Evolutionary conservation across 306 rosid genomes (phyloP).

Genomic region (Cucurbita maxima): DNA sequence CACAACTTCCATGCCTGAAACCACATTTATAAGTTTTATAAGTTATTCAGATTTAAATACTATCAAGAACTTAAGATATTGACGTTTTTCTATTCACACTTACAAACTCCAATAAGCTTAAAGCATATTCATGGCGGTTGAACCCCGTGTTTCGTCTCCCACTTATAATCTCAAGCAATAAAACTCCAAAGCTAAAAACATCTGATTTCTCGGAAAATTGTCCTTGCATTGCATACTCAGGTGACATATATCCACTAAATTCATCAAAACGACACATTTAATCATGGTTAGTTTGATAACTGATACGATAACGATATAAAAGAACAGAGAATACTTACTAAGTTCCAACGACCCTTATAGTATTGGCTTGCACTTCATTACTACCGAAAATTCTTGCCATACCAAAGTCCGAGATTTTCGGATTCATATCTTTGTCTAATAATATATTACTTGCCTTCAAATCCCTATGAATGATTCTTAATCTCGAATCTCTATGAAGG

Average conservation of each 20-base stretch:
- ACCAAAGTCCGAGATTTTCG: neutral
- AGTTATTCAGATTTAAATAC: neutral
- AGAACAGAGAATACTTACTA: neutral
- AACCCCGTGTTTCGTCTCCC: neutral
- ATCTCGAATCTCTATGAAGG: neutral
- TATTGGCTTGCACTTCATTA: neutral
- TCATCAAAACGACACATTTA: neutral
- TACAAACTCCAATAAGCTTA: conserved; percentile 1
- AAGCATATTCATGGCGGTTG: neutral
- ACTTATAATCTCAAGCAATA: neutral
- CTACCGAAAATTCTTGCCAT: neutral
- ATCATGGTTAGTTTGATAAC: neutral
- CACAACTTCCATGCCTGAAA: conserved; percentile 7
- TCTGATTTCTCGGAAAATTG: conserved; percentile 1
- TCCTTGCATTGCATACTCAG: neutral
- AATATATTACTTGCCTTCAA: neutral
- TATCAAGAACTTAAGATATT: neutral
- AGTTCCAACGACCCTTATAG: neutral
- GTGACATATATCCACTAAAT: neutral
- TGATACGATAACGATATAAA: neutral
- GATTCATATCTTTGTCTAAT: neutral
- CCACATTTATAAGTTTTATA: neutral
- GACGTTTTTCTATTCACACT: neutral
- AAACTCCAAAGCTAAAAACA: neutral
- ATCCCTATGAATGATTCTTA: neutral